A percentile compares a stretch with the other conserved stretches of the same genome.
Evolutionary conservation across 2,329 filamentous ascomycete species (phyloP).

Genomic region (Passalora sequoiae): DNA sequence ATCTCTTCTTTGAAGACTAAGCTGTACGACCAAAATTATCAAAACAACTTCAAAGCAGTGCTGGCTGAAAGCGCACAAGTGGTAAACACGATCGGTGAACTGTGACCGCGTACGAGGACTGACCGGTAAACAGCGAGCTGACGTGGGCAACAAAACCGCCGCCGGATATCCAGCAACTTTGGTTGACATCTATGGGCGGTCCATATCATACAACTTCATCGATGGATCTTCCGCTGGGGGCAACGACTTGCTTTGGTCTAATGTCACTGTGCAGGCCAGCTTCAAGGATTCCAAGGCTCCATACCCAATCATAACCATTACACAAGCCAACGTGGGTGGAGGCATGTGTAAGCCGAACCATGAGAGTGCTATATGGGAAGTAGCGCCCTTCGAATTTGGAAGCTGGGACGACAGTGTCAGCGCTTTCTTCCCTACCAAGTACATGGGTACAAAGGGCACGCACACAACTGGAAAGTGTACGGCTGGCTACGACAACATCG

Average conservation of each 20-base stretch:
- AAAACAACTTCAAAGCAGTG: constrained; percentile 9
- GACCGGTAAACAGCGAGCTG: constrained; percentile 10
- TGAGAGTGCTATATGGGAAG: constrained; percentile 13
- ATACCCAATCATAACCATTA: constrained; percentile 16
- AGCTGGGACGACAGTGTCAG: constrained; percentile 11
- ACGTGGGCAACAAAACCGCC: constrained; percentile 12
- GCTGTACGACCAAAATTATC: constrained; percentile 12
- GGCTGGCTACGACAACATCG: constrained; percentile 13
- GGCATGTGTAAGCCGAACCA: constrained; percentile 8
- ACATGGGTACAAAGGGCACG: constrained; percentile 9
- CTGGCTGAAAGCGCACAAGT: background rate
- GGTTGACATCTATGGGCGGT: constrained; percentile 12
- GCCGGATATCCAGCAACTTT: constrained; percentile 12
- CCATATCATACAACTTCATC: constrained; percentile 13
- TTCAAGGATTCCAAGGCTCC: constrained; percentile 12
- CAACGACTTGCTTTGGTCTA: background rate
- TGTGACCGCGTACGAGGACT: too few relatives aligned
- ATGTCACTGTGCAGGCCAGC: constrained; percentile 5
- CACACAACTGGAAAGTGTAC: constrained; percentile 6
- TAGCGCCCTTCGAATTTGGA: constrained; percentile 15
- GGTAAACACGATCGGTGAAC: too few relatives aligned
- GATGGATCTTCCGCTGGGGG: background rate
- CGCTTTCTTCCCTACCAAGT: constrained; percentile 15
- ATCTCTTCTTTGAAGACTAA: constrained; percentile 10
- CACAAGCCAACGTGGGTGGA: constrained; percentile 8